Evolutionary conservation across 331 rosid genomes (phyloP).

Genomic region (Dryas integrifolia): DNA sequence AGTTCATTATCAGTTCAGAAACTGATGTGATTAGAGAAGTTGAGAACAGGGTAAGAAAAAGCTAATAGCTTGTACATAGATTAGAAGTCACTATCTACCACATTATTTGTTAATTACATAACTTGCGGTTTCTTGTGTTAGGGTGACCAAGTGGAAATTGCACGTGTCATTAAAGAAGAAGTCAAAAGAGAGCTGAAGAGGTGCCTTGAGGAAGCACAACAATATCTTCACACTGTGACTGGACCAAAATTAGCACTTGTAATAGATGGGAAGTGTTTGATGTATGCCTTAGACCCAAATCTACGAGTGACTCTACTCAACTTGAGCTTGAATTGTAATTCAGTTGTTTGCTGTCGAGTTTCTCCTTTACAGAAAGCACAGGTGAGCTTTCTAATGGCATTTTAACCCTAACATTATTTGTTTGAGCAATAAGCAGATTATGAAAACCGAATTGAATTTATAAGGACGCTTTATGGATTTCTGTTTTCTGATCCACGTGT

Average conservation of each 20-base stretch:
- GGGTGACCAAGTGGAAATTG: slow-evolving; percentile 98
- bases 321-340: slow-evolving; percentile 85
- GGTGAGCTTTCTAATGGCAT: slow-evolving; percentile 47
- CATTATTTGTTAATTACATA: neutral
- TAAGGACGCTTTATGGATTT: neutral
- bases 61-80: neutral
- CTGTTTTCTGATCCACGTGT: neutral
- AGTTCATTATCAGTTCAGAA: slow-evolving; percentile 89
- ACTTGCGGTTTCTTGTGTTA: slow-evolving; percentile 29
- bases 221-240: slow-evolving; percentile 46
- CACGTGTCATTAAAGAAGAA: slow-evolving; percentile 75
- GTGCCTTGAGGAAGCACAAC: slow-evolving; percentile 77
- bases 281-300: slow-evolving; percentile 95
- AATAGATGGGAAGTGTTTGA: slow-evolving; percentile 94
- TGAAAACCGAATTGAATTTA: neutral
- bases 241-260: slow-evolving; percentile 87
- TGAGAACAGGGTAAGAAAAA: slow-evolving; percentile 68
- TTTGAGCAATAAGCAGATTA: slow-evolving; percentile 2
- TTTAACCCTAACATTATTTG: slow-evolving; percentile 12
- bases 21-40: slow-evolving; percentile 88
- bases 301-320: slow-evolving; percentile 80
- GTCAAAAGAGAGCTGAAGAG: slow-evolving; percentile 67
- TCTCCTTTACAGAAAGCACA: slow-evolving; percentile 99
- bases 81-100: slow-evolving; percentile 2
- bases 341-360: slow-evolving; percentile 98